These are phyloP conservation scores for Poa annua DNA, from an alignment of 176 grass and related monocot genomes.

Conservation along the genomic window DNA sequence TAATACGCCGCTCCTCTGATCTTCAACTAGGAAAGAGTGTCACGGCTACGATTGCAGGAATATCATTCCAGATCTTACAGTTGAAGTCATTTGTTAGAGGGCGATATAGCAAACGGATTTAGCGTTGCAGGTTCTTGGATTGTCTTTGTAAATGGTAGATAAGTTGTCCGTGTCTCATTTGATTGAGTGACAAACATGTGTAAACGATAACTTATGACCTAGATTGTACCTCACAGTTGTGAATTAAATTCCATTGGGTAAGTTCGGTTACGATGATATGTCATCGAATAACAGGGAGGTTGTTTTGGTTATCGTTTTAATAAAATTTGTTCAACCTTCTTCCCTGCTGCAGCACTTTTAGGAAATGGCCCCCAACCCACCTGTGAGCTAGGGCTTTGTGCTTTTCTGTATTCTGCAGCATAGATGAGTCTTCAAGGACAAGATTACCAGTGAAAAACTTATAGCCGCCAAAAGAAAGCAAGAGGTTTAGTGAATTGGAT, in stretches of 20 bases:
- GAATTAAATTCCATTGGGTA: background rate
- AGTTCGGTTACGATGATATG: background rate
- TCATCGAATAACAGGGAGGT: background rate
- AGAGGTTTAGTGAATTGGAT: slow-evolving; percentile 55
- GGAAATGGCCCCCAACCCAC: slow-evolving; percentile 7
- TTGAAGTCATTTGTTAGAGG: background rate
- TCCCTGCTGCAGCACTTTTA: background rate
- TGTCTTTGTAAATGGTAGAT: slow-evolving; percentile 6
- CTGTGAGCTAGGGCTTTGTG: background rate
- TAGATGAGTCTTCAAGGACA: slow-evolving; percentile 17
- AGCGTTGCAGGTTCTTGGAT: background rate
- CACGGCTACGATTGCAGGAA: background rate
- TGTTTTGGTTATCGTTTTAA: background rate
- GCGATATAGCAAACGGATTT: background rate
- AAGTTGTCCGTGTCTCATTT: background rate
- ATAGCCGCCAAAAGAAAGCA: slow-evolving; percentile 4
- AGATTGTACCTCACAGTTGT: background rate
- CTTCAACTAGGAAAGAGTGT: background rate
- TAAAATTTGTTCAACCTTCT: background rate
- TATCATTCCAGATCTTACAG: background rate
- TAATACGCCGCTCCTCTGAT: background rate
- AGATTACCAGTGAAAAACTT: slow-evolving; percentile 1
- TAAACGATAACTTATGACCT: background rate
- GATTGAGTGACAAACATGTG: background rate
- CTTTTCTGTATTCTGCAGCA: slow-evolving; percentile 5